A percentile compares a stretch with the other conserved stretches of the same genome.
phyloP scores from a whole-genome alignment of 768 basidiomycete species.

The Pulveroboletus sp. region DNA sequence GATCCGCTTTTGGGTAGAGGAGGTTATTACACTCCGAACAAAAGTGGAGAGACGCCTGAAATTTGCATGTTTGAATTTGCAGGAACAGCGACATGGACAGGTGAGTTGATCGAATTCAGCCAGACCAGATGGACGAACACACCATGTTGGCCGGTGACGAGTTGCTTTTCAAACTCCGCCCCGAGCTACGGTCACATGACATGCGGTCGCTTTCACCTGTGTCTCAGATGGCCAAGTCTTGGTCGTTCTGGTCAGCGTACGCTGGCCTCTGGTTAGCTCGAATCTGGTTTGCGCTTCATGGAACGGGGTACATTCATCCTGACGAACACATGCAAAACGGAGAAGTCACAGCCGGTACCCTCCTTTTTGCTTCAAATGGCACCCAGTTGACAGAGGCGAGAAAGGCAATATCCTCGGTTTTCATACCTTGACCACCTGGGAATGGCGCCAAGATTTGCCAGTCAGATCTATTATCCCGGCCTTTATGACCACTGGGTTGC shows the following conservation, averaged over 20 bases:
- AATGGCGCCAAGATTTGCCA: slow-evolving; percentile 34
- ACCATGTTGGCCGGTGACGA: slow-evolving; percentile 24
- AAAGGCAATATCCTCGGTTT: slow-evolving; percentile 29
- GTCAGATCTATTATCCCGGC: slow-evolving; percentile 33
- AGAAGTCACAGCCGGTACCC: slow-evolving; percentile 34
- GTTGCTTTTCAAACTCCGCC: slow-evolving; percentile 28
- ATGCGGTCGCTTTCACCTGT: not conserved
- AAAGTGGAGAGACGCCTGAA: slow-evolving; percentile 79
- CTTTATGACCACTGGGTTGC: slow-evolving; percentile 32
- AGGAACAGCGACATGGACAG: not conserved
- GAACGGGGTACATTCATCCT: slow-evolving; percentile 38
- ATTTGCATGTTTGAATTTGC: not conserved
- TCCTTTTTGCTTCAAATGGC: slow-evolving; percentile 1
- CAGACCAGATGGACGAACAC: slow-evolving; percentile 14
- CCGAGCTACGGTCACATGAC: not conserved
- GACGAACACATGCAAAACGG: slow-evolving; percentile 41
- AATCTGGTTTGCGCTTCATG: slow-evolving; percentile 29
- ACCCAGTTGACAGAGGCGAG: slow-evolving; percentile 4
- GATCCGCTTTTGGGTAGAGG: slow-evolving; percentile 89
- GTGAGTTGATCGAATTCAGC: slow-evolving; percentile 13
- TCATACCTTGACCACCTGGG: slow-evolving; percentile 32
- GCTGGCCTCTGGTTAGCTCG: slow-evolving; percentile 25
- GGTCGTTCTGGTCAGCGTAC: slow-evolving; percentile 19
- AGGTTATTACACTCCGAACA: slow-evolving; percentile 95
- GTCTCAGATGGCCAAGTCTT: not conserved